phyloP scores from a whole-genome alignment of 2,329 filamentous ascomycete species.

The Neocatenulostroma microsporum region DNA sequence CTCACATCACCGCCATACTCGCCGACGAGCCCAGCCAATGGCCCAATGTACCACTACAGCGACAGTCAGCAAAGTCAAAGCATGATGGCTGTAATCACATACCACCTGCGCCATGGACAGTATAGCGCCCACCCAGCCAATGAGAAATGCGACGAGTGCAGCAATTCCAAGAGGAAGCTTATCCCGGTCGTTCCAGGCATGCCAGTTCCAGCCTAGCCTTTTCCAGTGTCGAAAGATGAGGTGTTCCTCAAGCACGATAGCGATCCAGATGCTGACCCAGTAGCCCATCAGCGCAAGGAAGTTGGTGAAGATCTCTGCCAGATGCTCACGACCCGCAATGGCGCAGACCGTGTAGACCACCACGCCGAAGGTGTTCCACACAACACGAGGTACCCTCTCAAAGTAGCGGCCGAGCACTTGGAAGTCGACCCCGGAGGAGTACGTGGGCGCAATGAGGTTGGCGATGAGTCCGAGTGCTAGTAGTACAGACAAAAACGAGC shows the following conservation, averaged over 20 bases:
- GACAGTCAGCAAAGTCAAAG: not conserved
- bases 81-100: not conserved
- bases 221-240: constrained; percentile 50
- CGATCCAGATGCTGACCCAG: constrained; percentile 59
- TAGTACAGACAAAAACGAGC: constrained; percentile 59
- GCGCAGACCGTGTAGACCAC: constrained; percentile 59
- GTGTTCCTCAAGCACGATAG: constrained; percentile 55
- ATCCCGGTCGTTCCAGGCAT: constrained; percentile 50
- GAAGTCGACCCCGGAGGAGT: constrained; percentile 59
- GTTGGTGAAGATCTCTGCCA: constrained; percentile 60
- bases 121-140: constrained; percentile 59
- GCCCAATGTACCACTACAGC: constrained; percentile 55
- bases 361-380: constrained; percentile 57
- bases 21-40: constrained; percentile 51
- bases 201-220: constrained; percentile 50
- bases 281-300: constrained; percentile 65
- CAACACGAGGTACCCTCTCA: constrained; percentile 51
- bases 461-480: constrained; percentile 57
- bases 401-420: constrained; percentile 56
- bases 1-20: constrained; percentile 51
- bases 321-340: constrained; percentile 52
- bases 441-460: constrained; percentile 59
- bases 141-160: constrained; percentile 52
- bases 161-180: constrained; percentile 57
- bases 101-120: constrained; percentile 58